phyloP scores from a whole-genome alignment of 176 grass and related monocot genomes.

The Musa itinerans region DNA sequence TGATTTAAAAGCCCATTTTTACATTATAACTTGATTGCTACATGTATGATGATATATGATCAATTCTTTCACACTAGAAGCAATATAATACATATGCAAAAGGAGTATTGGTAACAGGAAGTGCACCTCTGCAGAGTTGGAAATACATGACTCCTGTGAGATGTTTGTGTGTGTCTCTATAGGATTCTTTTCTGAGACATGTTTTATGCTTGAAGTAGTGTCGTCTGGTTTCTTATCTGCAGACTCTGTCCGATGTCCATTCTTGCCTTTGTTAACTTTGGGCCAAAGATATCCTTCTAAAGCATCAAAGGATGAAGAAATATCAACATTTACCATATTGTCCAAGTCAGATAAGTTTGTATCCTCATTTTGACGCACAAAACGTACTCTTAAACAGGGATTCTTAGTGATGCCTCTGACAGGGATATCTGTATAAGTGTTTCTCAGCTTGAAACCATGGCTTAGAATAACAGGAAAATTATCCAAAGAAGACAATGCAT shows the following conservation, averaged over 20 bases:
- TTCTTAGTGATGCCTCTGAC: slow-evolving; percentile 37
- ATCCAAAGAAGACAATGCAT: slow-evolving; percentile 92
- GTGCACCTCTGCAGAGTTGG: slow-evolving; percentile 48
- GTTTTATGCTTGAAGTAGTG: slow-evolving; percentile 28
- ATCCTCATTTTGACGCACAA: slow-evolving; percentile 71
- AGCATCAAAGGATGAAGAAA: slow-evolving; percentile 52
- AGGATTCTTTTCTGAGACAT: slow-evolving; percentile 25
- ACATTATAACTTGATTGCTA: neutral
- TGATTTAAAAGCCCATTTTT: neutral
- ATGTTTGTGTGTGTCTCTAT: slow-evolving; percentile 29
- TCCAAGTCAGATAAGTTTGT: slow-evolving; percentile 43
- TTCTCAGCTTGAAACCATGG: slow-evolving; percentile 63
- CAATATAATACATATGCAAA: neutral
- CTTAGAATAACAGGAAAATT: slow-evolving; percentile 87
- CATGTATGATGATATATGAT: neutral
- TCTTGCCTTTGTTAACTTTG: slow-evolving; percentile 41
- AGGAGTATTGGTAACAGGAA: slow-evolving; percentile 18
- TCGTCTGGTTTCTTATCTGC: neutral
- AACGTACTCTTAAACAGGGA: slow-evolving; percentile 78
- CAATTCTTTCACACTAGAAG: neutral
- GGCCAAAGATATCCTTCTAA: slow-evolving; percentile 74
- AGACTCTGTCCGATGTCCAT: slow-evolving; percentile 23
- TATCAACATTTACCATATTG: slow-evolving; percentile 51
- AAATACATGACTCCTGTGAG: slow-evolving; percentile 25
- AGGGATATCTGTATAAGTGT: slow-evolving; percentile 60